These are phyloP conservation scores for Mrakia blollopis DNA, from an alignment of 768 basidiomycete species.

Conservation along the genomic window DNA sequence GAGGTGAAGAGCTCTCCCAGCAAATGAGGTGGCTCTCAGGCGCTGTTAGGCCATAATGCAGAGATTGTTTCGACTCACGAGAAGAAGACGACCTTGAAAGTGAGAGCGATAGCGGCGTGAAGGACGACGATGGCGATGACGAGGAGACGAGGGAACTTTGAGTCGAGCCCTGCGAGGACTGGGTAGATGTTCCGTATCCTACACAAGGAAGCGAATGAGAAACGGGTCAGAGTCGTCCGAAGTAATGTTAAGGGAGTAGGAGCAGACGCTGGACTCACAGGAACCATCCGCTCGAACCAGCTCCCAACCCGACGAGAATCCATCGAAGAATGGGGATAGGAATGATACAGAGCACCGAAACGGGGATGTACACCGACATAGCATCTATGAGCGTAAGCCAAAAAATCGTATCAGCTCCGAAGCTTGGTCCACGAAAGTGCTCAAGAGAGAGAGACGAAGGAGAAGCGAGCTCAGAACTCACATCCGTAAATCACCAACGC, in stretches of 20 bases:
- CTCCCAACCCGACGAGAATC: conserved; percentile 67
- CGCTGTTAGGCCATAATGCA: neutral
- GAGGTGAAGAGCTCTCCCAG: too few species aligned
- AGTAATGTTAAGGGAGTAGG: neutral
- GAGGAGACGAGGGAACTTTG: conserved; percentile 75
- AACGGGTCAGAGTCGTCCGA: too few species aligned
- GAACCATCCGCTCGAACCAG: conserved; percentile 80
- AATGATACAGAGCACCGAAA: conserved; percentile 67
- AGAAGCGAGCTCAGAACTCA: conserved; percentile 23
- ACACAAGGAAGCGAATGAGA: neutral
- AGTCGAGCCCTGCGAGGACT: conserved; percentile 77
- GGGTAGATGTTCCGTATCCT: conserved; percentile 65
- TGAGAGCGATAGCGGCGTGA: conserved; percentile 73
- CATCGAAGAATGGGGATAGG: conserved; percentile 78
- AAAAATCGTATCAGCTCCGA: neutral
- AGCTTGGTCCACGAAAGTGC: neutral
- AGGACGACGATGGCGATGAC: conserved; percentile 68
- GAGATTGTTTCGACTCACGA: conserved; percentile 11
- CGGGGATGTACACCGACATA: conserved; percentile 32
- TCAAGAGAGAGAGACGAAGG: neutral
- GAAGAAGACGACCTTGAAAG: conserved; percentile 77
- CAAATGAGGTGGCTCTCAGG: neutral
- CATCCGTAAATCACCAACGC: conserved; percentile 49
- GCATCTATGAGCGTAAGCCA: conserved; percentile 1
- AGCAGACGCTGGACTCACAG: conserved; percentile 47